These are phyloP conservation scores for Tolypocladium endophyticum DNA, from an alignment of 2,329 filamentous ascomycete species.

Conservation along the genomic window DNA sequence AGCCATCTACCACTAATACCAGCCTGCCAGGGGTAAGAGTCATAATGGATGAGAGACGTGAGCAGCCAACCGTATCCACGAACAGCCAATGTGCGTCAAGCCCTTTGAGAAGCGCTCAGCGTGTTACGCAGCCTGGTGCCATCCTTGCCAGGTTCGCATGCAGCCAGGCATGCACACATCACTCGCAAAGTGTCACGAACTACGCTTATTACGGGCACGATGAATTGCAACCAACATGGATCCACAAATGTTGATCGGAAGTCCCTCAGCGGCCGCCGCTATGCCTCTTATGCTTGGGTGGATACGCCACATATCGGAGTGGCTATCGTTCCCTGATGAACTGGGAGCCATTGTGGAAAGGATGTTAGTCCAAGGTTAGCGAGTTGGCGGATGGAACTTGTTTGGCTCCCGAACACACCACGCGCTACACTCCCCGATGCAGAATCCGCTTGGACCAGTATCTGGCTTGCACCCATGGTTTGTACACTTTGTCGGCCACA, in stretches of 20 bases:
- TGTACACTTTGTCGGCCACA: neutral
- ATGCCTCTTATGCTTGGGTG: constrained; percentile 6
- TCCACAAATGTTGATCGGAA: constrained; percentile 8
- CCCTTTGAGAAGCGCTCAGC: constrained; percentile 4
- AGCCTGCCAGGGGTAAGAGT: neutral
- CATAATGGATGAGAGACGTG: constrained; percentile 1
- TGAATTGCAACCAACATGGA: constrained; percentile 4
- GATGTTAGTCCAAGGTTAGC: neutral
- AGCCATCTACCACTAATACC: neutral
- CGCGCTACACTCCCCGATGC: neutral
- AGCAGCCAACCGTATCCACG: constrained; percentile 2
- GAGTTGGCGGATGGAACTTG: neutral
- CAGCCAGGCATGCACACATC: constrained; percentile 6
- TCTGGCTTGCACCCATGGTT: neutral
- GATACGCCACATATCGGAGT: constrained; percentile 7
- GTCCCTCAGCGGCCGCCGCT: constrained; percentile 8
- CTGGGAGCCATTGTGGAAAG: neutral
- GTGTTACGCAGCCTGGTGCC: constrained; percentile 7
- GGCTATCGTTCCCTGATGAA: neutral
- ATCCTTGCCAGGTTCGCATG: constrained; percentile 7
- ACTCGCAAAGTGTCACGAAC: constrained; percentile 7
- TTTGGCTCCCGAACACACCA: neutral
- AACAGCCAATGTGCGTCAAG: constrained; percentile 4
- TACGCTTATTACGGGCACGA: constrained; percentile 3
- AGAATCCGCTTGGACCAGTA: neutral